Base-by-base conservation (phyloP, 495 filamentous ascomycete genomes). In the Penicillium pulvis region DNA sequence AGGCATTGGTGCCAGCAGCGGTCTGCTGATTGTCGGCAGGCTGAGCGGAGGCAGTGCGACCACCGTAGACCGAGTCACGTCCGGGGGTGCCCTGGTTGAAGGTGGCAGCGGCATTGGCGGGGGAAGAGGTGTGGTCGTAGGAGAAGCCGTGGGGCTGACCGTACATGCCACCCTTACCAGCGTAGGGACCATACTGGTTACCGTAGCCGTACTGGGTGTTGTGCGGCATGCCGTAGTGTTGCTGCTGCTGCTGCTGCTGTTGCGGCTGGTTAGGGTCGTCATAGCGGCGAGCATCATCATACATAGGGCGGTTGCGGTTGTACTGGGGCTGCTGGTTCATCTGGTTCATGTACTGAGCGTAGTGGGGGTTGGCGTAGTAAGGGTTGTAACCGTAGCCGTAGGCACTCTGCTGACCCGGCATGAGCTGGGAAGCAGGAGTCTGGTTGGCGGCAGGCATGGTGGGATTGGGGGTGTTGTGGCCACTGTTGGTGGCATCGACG, bases 401-500 rank as follows among this genome's bases (percentile, higher is more conserved):
- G 53, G 76, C 76, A 36, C 53, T 76, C 61, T 86, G 85, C 61
- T 86, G 85, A 50, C 75, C 82, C 59, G 78, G 80, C 70, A 86
- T 84, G 49, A 89, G 86, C 66, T 87, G 85, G 55, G 85, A 77
- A 53, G 85, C 82, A 12, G 80, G 85, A 31, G 79, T 78, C 62
- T 84, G 84, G 51, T 86, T 87, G 58, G 88, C 87, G 28, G 77
- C 82, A 59, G 89, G 87, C 54, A 89, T 75, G 39, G 87, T 85
- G 24, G 90, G 91, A 71, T 93, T 93, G 8, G 93, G 92, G 6
- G 93, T 97, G 42, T 87, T 92, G 65, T 95, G 88, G 16, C 90
- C 93, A 67, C 89, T 92, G 73, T 86, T 88, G 70, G 91, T 89
- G 42, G 89, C 81, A 42, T 96, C 94, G 43, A 81, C 75, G 33